These are phyloP conservation scores for Oryza punctata DNA, from an alignment of 176 grass and related monocot genomes.

Conservation along the genomic window DNA sequence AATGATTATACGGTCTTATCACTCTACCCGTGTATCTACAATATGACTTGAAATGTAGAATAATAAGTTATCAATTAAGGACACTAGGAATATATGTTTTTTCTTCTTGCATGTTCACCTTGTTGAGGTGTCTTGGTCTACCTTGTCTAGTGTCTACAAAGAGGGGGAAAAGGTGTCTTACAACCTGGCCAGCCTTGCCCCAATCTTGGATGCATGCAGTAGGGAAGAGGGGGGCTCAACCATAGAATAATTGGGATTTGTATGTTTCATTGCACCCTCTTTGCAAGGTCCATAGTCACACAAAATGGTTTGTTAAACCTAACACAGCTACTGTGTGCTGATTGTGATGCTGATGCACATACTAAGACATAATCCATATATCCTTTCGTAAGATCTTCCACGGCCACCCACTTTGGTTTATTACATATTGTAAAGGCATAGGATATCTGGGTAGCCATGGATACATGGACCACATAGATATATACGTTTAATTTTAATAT, in stretches of 20 bases:
- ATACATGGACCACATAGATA: not conserved
- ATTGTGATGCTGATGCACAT: constrained; percentile 16
- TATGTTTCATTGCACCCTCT: constrained; percentile 1
- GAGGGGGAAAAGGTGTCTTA: constrained; percentile 5
- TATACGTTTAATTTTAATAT: not conserved
- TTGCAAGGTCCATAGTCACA: constrained; percentile 27
- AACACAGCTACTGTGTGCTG: constrained; percentile 29
- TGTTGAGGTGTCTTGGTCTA: constrained; percentile 16
- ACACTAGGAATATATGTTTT: not conserved
- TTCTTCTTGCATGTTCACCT: constrained; percentile 4
- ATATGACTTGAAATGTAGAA: not conserved
- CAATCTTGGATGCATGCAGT: constrained; percentile 40
- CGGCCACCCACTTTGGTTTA: not conserved
- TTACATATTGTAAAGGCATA: not conserved
- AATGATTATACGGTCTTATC: not conserved
- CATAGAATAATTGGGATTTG: constrained; percentile 33
- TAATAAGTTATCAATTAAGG: not conserved
- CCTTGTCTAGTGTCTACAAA: constrained; percentile 26
- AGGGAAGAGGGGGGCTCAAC: not conserved
- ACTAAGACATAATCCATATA: too few relatives aligned
- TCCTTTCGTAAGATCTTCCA: not conserved
- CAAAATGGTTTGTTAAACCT: not conserved
- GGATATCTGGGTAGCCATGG: not conserved
- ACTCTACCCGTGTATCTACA: not conserved
- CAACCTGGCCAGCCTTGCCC: constrained; percentile 26